Evolutionary conservation across 2,329 filamentous ascomycete species (phyloP).

Genomic region (Aspergillus sp.): DNA sequence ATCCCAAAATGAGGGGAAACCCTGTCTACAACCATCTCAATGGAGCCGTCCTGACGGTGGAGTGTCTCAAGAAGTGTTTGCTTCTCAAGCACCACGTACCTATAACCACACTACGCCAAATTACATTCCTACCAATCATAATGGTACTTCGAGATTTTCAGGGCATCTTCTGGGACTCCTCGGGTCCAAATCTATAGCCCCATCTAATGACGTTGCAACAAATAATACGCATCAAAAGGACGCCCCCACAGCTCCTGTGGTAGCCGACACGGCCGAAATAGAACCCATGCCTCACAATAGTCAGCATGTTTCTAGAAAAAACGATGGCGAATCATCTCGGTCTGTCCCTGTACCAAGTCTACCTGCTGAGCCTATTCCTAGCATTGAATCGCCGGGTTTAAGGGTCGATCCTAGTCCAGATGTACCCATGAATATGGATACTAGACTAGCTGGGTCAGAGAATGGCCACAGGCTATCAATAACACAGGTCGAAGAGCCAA

Average conservation of each 20-base stretch:
- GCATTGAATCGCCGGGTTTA: neutral
- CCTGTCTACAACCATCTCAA: neutral
- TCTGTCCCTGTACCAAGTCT: neutral
- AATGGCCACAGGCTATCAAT: neutral
- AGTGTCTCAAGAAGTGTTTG: constrained; percentile 12
- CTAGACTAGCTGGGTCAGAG: no score
- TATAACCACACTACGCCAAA: neutral
- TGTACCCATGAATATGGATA: no score
- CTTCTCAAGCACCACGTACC: constrained; percentile 14
- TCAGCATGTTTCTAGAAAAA: neutral
- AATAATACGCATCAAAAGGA: neutral
- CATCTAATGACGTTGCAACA: neutral
- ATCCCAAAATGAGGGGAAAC: constrained; percentile 10
- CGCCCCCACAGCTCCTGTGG: no score
- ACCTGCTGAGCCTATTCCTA: neutral
- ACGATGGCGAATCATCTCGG: neutral
- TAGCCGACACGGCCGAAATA: neutral
- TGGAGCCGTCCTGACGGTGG: neutral
- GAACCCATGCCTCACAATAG: neutral
- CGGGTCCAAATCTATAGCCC: no score
- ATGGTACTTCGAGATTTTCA: neutral
- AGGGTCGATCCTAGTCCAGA: no score
- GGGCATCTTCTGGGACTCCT: neutral
- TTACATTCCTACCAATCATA: neutral
- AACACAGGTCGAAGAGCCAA: neutral